Base-by-base conservation (phyloP, 1,139 yeast species). In the Zhuliangozyma parablackwelliae region DNA sequence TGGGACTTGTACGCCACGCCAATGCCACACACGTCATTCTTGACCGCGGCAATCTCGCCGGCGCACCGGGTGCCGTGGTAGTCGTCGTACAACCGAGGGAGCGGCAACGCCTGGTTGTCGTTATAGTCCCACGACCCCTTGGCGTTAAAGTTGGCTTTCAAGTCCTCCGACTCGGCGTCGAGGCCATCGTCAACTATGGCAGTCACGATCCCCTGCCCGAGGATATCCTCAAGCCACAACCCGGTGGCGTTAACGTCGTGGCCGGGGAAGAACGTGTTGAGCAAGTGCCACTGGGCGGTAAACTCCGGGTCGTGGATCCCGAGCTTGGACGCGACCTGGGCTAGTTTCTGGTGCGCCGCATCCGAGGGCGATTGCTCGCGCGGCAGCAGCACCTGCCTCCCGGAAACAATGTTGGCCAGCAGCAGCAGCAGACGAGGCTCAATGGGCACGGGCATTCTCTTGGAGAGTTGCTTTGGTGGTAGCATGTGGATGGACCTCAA, bases 41-140 rank as follows among this genome's bases (percentile, higher is more conserved):
- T 90, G 2, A 82, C 95, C 2, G 88, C 89, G 0, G 97, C 97
- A 40, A 94, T 85, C 59, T 94, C 98, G 26, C 97, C 98, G 1
- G 98, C 98, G 66, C 99, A 94, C 49, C 99, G 71, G 0, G 99
- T 94, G 3, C 99, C 99, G 58, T 94, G 99, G 49, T 81, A 79
- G 56, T 94, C 98, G 57, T 86, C 95, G n/a, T 49, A 59, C 31
- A 90, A 68, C 42, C 81, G 67, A 7, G 98, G 99, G 45, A 75
- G 77, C 1, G 99, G 99, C 31, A 80, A 64, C 12, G 78, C 71
- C 0, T 72, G 72, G 49, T 86, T 82, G 50, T 80, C 85, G 56
- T 94, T 94, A 57, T 79, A 94, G 61, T 94, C 98, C 88, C 94
- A 92, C 7, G 79, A 74, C 0, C 97, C 98, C 45, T 78, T 78